Evolutionary conservation across 2,329 filamentous ascomycete species (phyloP), one percentile per base, ranked within the genome.

Genomic region (Nemania sp.): DNA sequence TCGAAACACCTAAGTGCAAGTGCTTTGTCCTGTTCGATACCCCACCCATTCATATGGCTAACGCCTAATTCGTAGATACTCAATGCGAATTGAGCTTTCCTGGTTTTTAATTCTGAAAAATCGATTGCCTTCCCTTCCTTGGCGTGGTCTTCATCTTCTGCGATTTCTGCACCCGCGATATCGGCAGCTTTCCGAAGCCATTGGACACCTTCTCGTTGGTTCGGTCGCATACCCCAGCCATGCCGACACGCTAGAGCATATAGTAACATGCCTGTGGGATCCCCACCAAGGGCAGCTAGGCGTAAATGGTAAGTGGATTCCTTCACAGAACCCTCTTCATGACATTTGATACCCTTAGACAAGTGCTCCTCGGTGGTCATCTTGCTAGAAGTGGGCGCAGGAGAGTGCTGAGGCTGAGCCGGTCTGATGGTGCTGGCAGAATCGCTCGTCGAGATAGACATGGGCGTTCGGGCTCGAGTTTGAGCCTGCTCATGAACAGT

Each of bases 21-120:
- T 5, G 82, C 75, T 70, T 94, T 96, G 69, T 99, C 94, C 72
- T 96, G 91, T 63, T 93, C 86, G 33, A 96, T 95, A 14, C 94
- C 94, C 94, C 94, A 99, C 5, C 94, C 94, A 65, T 99, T 97
- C 84, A 97, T 91, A 69, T 97, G 93, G 68, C 91, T 96, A 22
- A 97, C 91, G 3, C 94, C 94, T 20, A 99, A 80, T 74, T 99
- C 94, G 65, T 99, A 99, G 49, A 97, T 92, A 65, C 91, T 94
- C 39, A 97, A 79, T 0, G 93, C 94, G 70, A 97, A 96, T 66
- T 97, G 93, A 9, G 92, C 92, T 66, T 91, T 91, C 59, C 91
- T 86, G 5, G 90, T 88, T 72, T 92, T 94, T 62, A 84, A 83
- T 70, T 93, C 90, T 23, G 83, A 66, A 6, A 84, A 70, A 69